phyloP scores from a whole-genome alignment of 345 rosid species.

The Turritis glabra region DNA sequence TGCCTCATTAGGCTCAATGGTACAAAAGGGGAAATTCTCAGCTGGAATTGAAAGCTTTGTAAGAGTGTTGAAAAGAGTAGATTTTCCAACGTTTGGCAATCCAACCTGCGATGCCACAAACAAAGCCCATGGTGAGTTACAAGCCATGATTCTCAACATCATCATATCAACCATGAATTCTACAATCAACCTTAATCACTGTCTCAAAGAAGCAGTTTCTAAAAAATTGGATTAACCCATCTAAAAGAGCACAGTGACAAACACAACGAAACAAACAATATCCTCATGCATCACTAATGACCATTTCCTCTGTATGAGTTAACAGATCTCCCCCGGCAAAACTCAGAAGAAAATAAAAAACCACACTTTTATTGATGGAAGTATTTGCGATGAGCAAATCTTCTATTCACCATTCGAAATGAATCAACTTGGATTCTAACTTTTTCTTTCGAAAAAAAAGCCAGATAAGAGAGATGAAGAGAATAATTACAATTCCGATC shows the following conservation, averaged over 20 bases:
- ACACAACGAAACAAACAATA: background rate
- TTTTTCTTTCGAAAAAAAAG: background rate
- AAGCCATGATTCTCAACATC: background rate
- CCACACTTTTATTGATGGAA: background rate
- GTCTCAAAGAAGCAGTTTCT: background rate
- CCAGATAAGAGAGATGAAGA: background rate
- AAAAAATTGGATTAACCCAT: background rate
- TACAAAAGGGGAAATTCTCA: constrained; percentile 97
- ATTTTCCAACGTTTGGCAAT: constrained; percentile 94
- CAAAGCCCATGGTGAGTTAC: background rate
- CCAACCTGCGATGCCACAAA: constrained; percentile 66
- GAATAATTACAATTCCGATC: constrained; percentile 78
- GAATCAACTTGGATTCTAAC: background rate
- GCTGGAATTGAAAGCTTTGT: constrained; percentile 94
- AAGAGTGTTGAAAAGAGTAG: constrained; percentile 95
- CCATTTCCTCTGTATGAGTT: background rate
- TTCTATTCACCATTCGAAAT: background rate
- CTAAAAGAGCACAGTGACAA: background rate
- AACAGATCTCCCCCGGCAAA: constrained; percentile 9
- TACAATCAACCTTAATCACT: background rate
- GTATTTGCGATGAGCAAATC: background rate
- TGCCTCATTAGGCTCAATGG: constrained; percentile 97
- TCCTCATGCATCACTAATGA: constrained; percentile 1
- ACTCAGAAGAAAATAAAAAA: background rate
- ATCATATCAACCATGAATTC: background rate